Percentiles rank a stretch among this genome's conserved stretches.
These are phyloP conservation scores for Phytophthora pluvialis DNA, from an alignment of 352 stramenopile species.

Conservation along the genomic window DNA sequence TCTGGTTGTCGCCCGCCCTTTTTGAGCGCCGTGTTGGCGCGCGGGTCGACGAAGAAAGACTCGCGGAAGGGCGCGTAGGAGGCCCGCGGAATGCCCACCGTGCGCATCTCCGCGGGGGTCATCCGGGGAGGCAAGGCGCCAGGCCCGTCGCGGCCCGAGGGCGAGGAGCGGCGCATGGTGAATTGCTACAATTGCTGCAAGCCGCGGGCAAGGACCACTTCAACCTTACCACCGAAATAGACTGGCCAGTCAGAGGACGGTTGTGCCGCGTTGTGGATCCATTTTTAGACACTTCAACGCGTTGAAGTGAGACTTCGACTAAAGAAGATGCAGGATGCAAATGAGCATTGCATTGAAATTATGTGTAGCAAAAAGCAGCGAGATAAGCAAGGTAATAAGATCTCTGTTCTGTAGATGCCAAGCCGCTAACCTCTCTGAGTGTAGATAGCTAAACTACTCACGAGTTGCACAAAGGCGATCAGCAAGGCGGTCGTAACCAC, in stretches of 20 bases:
- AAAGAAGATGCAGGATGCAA: background rate
- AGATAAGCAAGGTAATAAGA: constrained; percentile 66
- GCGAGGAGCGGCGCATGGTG: constrained; percentile 2
- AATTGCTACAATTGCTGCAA: background rate
- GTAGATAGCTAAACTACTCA: constrained; percentile 74
- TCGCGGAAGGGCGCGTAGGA: constrained; percentile 66
- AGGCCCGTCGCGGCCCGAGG: constrained; percentile 14
- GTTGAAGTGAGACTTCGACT: constrained; percentile 12
- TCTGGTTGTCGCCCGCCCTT: constrained; percentile 46
- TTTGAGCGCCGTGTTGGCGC: constrained; percentile 54
- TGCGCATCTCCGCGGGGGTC: constrained; percentile 21
- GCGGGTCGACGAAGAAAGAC: constrained; percentile 67
- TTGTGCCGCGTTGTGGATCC: constrained; percentile 4
- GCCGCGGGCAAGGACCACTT: constrained; percentile 16
- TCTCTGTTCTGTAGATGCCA: constrained; percentile 65
- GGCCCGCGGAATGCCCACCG: constrained; percentile 14
- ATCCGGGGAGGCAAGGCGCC: constrained; percentile 19
- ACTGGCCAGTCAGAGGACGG: background rate
- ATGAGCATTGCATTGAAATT: constrained; percentile 17
- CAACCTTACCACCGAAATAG: constrained; percentile 42
- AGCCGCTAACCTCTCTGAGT: constrained; percentile 59
- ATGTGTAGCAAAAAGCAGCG: constrained; percentile 27
- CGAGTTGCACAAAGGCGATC: constrained; percentile 42
- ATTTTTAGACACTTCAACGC: background rate
- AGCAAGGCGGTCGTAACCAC: constrained; percentile 47